These are phyloP conservation scores for Parsonsia alboflavescens DNA, from an alignment of 257 asterid genomes.

Conservation along the genomic window DNA sequence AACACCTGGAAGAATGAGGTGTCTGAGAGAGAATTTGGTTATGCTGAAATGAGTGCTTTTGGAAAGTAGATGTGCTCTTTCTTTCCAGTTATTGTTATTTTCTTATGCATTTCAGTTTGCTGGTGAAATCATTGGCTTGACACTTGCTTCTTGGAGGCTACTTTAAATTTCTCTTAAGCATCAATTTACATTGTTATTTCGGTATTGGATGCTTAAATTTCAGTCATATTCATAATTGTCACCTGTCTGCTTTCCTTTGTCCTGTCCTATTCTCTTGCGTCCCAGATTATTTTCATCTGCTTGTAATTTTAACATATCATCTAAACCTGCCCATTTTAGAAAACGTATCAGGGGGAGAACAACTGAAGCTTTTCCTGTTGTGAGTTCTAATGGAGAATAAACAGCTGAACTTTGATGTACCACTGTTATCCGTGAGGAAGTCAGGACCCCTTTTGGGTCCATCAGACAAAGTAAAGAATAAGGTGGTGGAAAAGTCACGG, in stretches of 20 bases:
- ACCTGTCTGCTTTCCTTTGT: not conserved
- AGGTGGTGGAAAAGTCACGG: conserved; percentile 23
- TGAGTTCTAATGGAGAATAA: conserved; percentile 56
- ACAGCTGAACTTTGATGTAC: conserved; percentile 74
- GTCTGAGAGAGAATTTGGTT: not conserved
- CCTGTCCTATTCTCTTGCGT: not conserved
- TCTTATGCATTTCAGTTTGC: not conserved
- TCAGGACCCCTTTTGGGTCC: conserved; percentile 41
- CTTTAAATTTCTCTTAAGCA: not conserved
- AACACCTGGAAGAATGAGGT: not conserved
- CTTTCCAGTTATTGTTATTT: not conserved
- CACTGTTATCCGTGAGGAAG: conserved; percentile 71
- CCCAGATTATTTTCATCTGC: not conserved
- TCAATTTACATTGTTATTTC: not conserved
- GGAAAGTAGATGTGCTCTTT: not conserved
- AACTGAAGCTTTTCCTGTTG: not conserved
- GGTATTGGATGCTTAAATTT: not conserved
- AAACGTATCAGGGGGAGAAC: not conserved
- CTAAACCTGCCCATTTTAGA: conserved; percentile 1
- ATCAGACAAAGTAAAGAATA: conserved; percentile 39
- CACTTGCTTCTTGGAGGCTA: not conserved
- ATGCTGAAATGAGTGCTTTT: not conserved
- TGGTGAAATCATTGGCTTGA: not conserved
- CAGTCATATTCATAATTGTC: not conserved
- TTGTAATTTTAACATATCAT: conserved; percentile 2